phyloP scores from a whole-genome alignment of 202 grass and related monocot species.

The Brachypodium distachyon region DNA sequence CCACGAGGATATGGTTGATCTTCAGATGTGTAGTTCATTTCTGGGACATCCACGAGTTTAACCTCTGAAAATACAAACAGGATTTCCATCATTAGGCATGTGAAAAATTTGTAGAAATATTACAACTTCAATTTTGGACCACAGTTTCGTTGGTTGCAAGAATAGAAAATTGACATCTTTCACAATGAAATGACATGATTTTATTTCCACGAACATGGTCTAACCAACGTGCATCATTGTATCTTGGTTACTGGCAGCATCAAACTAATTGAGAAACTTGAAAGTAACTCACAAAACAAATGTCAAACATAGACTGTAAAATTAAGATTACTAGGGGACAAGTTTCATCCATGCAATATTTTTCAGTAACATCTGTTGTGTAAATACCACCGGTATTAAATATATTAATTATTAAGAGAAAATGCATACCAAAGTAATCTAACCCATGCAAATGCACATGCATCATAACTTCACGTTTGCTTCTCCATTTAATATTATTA shows the following conservation, averaged over 20 bases:
- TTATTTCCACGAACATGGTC: neutral
- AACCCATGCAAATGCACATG: neutral
- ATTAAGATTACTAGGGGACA: neutral
- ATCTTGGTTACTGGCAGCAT: neutral
- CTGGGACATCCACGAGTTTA: conserved; percentile 92
- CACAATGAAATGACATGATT: neutral
- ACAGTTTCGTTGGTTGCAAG: neutral
- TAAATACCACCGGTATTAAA: neutral
- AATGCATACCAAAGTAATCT: neutral
- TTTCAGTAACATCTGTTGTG: neutral
- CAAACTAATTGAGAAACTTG: neutral
- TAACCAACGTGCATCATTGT: neutral
- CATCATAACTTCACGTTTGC: neutral
- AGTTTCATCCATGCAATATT: neutral
- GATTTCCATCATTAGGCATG: neutral
- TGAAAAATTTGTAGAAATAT: neutral
- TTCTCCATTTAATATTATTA: neutral
- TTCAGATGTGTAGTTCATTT: conserved; percentile 96
- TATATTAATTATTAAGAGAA: neutral
- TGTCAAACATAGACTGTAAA: neutral
- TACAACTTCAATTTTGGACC: neutral
- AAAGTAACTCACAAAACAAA: neutral
- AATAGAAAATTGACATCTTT: neutral
- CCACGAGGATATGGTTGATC: conserved; percentile 88
- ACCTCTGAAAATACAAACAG: conserved; percentile 50